phyloP scores from a whole-genome alignment of 2,329 filamentous ascomycete genomes.

The Tolypocladium sp. region DNA sequence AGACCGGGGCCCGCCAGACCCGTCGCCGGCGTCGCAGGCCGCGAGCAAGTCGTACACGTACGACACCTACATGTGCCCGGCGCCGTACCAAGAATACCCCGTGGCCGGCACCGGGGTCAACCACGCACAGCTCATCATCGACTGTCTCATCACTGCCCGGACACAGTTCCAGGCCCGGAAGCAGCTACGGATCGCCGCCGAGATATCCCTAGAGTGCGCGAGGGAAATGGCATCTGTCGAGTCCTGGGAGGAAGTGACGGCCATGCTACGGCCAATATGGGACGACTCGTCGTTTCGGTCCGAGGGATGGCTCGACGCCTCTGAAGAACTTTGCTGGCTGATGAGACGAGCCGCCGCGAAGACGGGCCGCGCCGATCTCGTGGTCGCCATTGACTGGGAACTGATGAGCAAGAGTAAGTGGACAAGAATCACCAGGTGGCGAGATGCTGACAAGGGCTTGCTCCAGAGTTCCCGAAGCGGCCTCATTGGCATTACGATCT shows the following conservation, averaged over 20 bases:
- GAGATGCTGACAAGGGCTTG: conserved; percentile 2
- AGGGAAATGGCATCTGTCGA: conserved; percentile 42
- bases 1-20: conserved; percentile 40
- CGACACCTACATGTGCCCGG: conserved; percentile 58
- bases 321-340: conserved; percentile 53
- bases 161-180: conserved; percentile 43
- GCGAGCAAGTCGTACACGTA: conserved; percentile 47
- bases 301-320: conserved; percentile 51
- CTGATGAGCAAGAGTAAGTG: conserved; percentile 48
- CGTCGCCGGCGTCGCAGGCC: conserved; percentile 34
- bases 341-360: conserved; percentile 47
- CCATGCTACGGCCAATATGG: conserved; percentile 48
- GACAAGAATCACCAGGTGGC: background rate
- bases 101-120: conserved; percentile 40
- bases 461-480: conserved; percentile 41
- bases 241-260: conserved; percentile 44
- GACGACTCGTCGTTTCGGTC: conserved; percentile 43
- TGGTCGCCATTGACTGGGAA: conserved; percentile 58
- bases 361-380: conserved; percentile 41
- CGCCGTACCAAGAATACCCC: conserved; percentile 51
- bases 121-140: conserved; percentile 46
- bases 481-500: conserved; percentile 55
- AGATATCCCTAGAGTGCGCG: conserved; percentile 48
- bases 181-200: conserved; percentile 44
- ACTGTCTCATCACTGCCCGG: conserved; percentile 40